Percentiles rank a stretch among this genome's conserved stretches.
Conservation (phyloP, 192 early-diverging fungal species). For the Gonapodya prolifera region DNA sequence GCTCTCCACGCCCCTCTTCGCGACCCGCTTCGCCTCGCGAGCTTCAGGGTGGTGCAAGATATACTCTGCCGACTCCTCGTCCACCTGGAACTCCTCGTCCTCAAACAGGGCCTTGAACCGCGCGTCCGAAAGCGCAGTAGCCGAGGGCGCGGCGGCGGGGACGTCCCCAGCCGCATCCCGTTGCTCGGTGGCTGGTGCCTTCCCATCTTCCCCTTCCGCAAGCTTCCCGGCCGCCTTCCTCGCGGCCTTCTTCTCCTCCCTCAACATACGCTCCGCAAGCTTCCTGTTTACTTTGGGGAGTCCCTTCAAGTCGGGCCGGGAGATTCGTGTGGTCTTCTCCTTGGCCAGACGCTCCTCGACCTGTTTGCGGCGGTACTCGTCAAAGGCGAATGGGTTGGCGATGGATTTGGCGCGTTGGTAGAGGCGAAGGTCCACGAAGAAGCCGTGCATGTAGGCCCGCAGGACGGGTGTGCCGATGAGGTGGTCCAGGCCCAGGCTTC, state of each 20-base stretch:
- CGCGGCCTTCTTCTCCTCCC: conserved; percentile 23
- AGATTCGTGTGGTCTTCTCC: conserved; percentile 76
- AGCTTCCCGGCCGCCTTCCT: conserved; percentile 26
- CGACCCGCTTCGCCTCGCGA: neutral
- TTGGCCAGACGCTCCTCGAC: conserved; percentile 75
- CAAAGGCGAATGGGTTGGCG: conserved; percentile 91
- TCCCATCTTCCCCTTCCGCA: conserved; percentile 19
- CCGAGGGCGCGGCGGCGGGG: conserved; percentile 11
- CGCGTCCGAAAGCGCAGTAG: conserved; percentile 59
- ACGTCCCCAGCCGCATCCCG: conserved; percentile 24
- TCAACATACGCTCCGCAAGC: conserved; percentile 63
- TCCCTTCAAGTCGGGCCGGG: conserved; percentile 58
- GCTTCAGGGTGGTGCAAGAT: conserved; percentile 48
- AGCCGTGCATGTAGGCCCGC: conserved; percentile 98
- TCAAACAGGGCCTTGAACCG: conserved; percentile 82
- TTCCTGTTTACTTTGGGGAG: conserved; percentile 84
- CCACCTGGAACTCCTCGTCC: conserved; percentile 85
- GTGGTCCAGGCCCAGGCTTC: conserved; percentile 74
- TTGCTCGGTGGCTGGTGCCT: conserved; percentile 29
- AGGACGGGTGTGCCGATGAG: conserved; percentile 83
- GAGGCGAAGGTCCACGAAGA: conserved; percentile 89
- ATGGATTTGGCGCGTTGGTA: conserved; percentile 94
- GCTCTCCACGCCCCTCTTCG: neutral
- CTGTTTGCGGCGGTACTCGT: conserved; percentile 68
- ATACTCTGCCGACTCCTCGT: conserved; percentile 68